These are phyloP conservation scores for Calonectria hongkongensis DNA, from an alignment of 2,329 filamentous ascomycete genomes.

Conservation along the genomic window DNA sequence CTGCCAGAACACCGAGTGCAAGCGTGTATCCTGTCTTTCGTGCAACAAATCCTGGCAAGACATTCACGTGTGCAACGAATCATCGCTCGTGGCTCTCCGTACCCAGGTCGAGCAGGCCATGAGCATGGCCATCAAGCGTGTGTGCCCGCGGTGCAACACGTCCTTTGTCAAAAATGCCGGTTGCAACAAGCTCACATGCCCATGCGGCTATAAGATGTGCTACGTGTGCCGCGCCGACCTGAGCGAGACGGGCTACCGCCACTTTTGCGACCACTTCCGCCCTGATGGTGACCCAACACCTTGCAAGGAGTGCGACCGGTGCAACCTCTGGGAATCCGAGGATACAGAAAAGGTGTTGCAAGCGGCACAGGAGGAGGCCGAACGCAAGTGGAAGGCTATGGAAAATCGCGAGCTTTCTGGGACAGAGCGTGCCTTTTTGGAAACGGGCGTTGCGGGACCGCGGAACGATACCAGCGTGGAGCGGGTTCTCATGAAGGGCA, in stretches of 20 bases:
- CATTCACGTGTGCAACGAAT: slow-evolving; percentile 93
- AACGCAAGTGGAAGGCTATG: slow-evolving; percentile 80
- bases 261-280: slow-evolving; percentile 97
- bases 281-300: slow-evolving; percentile 82
- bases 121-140: slow-evolving; percentile 94
- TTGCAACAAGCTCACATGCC: slow-evolving; percentile 97
- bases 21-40: slow-evolving; percentile 83
- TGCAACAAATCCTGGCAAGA: slow-evolving; percentile 91
- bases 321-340: slow-evolving; percentile 87
- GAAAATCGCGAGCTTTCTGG: slow-evolving; percentile 76
- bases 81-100: slow-evolving; percentile 85
- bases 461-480: slow-evolving; percentile 56
- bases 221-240: slow-evolving; percentile 93
- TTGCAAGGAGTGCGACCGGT: slow-evolving; percentile 87
- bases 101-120: slow-evolving; percentile 95
- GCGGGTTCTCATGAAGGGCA: slow-evolving; percentile 57
- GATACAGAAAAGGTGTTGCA: slow-evolving; percentile 81
- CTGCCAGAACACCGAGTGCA: slow-evolving; percentile 83
- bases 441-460: slow-evolving; percentile 68
- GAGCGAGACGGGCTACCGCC: slow-evolving; percentile 85
- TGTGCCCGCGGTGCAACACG: slow-evolving; percentile 92
- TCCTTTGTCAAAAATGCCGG: slow-evolving; percentile 95
- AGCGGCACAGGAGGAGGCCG: slow-evolving; percentile 82
- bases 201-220: slow-evolving; percentile 98
- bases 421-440: slow-evolving; percentile 74